These are phyloP conservation scores for Pseudoscleropodium purum DNA, from an alignment of 225 moss, liverwort and hornwort genomes.

Conservation along the genomic window DNA sequence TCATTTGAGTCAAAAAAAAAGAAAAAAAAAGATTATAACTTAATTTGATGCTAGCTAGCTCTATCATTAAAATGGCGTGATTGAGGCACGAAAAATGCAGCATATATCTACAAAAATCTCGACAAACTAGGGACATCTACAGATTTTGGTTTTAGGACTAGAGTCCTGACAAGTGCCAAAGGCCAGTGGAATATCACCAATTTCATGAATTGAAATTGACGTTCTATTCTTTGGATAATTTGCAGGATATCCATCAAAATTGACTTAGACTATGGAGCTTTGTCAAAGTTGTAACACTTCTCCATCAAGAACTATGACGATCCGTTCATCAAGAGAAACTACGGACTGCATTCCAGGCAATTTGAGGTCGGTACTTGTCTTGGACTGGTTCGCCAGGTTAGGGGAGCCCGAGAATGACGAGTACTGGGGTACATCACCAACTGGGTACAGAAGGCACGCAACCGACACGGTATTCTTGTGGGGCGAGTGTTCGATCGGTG, in stretches of 20 bases:
- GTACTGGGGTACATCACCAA: neutral
- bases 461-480: neutral
- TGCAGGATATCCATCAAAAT: constrained; percentile 54
- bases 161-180: neutral
- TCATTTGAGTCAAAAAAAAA: no score
- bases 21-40: no score
- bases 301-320: constrained; percentile 49
- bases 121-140: neutral
- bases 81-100: neutral
- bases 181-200: neutral
- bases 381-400: constrained; percentile 1
- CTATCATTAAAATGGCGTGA: neutral
- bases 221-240: neutral
- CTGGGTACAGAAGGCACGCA: neutral
- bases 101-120: neutral
- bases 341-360: constrained; percentile 49
- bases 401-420: neutral
- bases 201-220: neutral
- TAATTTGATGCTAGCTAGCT: neutral
- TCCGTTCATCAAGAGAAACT: constrained; percentile 60
- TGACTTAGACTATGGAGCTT: constrained; percentile 56
- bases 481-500: neutral
- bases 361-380: constrained; percentile 48
- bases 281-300: constrained; percentile 55
- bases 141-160: neutral